Evolutionary conservation across 169 alveolate species (phyloP), one percentile per base, ranked within the genome.

Genomic region (Cystoisospora suis): DNA sequence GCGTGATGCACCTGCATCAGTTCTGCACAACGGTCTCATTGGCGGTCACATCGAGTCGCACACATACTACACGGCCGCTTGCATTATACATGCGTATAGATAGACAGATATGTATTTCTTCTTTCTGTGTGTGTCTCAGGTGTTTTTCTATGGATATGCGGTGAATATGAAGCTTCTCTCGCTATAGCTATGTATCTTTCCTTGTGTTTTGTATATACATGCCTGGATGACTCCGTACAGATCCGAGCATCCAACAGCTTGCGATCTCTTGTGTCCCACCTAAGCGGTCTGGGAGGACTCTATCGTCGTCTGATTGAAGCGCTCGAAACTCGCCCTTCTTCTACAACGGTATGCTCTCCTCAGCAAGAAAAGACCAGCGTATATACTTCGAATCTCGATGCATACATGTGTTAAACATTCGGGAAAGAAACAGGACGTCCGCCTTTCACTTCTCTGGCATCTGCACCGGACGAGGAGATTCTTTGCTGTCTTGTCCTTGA

Each of bases 171-270:
- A 61, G n/a, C 36, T 61, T 9, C n/a, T 23, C 40, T 5, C 15
- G 77, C n/a, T 61, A 5, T n/a, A 27, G 77, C 77, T 6, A 5
- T 23, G 20, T 29, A 15, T 61, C 77, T 61, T 23, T 38, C 40
- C 29, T 5, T 9, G 5, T 15, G 7, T 53, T 6, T 38, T 23
- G 29, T 27, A 15, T 7, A 65, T 27, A 27, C 9, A 65, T 7
- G 29, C 34, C 42, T 65, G 38, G 40, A 65, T 7, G 27, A 20
- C 38, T 36, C 12, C 46, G 34, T 70, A 6, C 81, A 72, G 83
- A 56, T 72, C 34, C 83, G 83, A 0, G 83, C 83, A 2, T 72
- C 83, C 36, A 72, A 72, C 83, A 72, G 83, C 45, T 32, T 72
- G 29, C 47, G 83, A 2, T 46, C 83, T 0, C 53, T 72, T 34